Base-by-base conservation (phyloP, 768 basidiomycete genomes). In the Pholiota molesta region DNA sequence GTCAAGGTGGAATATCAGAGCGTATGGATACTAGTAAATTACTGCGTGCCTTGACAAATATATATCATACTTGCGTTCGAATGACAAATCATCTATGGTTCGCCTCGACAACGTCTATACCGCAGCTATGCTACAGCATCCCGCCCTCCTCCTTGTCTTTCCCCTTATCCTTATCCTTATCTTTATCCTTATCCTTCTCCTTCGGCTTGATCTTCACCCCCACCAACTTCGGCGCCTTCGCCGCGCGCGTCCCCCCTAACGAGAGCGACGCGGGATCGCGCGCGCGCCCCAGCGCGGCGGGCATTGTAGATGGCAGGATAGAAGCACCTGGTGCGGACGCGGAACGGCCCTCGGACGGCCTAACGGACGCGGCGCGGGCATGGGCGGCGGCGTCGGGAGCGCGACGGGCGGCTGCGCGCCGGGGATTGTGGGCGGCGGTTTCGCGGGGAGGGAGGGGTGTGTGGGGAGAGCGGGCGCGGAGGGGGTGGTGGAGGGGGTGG, bases 121-220 rank as follows among this genome's bases (percentile, higher is more conserved):
- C n/a, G n/a, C n/a, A n/a, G n/a, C n/a, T n/a, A n/a, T 26, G 26
- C 26, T 26, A 26, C 26, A 26, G 26, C 26, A 26, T 26, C 26
- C 26, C 26, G 4, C 26, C 26, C 31, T 31, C 9, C 31, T 31
- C 6, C 31, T 31, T 31, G 9, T 31, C 31, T 31, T 31, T 31
- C 6, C 9, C 31, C 9, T 31, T 31, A 6, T 31, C 31, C 31
- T 49, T 52, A 13, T 26, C 49, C 49, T 13, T 23, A 21, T 23
- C 49, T 23, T 21, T 29, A 19, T 21, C 45, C 29, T 57, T 55
- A 17, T 35, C 31, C 55, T 70, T 70, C 33, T 68, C 69, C 57
- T 77, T 78, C 31, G 71, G 67, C 63, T 77, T 79, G 23, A 82
- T 77, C 64, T 78, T 80, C n/a, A 81, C 78, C 1, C 81, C 81